Base-by-base conservation (phyloP, 2,329 filamentous ascomycete species). In the Elsinoe australis region DNA sequence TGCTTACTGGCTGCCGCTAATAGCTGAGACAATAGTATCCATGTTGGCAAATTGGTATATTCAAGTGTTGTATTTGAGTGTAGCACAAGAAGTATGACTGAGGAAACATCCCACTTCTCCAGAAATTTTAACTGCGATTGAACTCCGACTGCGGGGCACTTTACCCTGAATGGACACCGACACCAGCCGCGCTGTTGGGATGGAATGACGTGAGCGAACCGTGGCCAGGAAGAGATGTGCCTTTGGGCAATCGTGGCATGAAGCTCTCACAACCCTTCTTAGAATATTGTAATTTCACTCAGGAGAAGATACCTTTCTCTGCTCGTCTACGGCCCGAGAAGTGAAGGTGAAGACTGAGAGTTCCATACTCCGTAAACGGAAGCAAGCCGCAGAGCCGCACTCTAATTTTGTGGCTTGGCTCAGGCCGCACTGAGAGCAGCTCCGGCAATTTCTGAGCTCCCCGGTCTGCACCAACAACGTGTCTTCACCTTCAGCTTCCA, bases 401-500 rank as follows among this genome's bases (percentile, higher is more conserved):
- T 44, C 17, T 10, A 31, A 29, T 29, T 19, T 6, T 29, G 39
- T 32, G 39, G 39, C 39, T 44, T 44, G 39, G 39, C 26, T n/a
- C 29, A 9, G 36, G n/a, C n/a, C n/a, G n/a, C n/a, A 29, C 26
- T 29, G 26, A 12, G 26, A 6, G 12, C 26, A 29, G 18, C 10
- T 26, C 24, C 14, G 17, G 39, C 26, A 44, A 44, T 18, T 31
- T 32, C 28, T 24, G 39, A 32, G 17, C 24, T 29, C 24, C 17
- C 24, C 24, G 26, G 7, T 29, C 12, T 12, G 12, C 6, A 7
- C 26, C 7, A 7, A 44, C 39, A 44, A 44, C 39, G 39, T 44
- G 39, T 44, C 39, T 44, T 44, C 24, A 44, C 29, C 39, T 44
- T 44, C 39, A 44, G 39, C 39, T 44, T 44, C 39, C 39, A 44